These are phyloP conservation scores for Xylaria polymorpha DNA, from an alignment of 2,329 filamentous ascomycete species.

Conservation along the genomic window DNA sequence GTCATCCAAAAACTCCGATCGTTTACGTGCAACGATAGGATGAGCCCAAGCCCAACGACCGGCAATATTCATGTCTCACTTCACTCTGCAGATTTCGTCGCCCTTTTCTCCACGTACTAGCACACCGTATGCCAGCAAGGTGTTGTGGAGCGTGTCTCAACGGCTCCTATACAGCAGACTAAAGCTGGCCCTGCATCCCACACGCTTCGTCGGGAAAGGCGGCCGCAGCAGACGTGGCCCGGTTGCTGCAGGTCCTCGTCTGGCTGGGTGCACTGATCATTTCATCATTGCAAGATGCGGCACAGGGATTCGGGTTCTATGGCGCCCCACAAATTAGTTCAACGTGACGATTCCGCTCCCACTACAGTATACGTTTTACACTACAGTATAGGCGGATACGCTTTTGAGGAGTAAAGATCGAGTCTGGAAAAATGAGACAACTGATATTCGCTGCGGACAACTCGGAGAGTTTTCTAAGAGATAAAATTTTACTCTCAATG, in stretches of 20 bases:
- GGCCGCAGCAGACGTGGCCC: slow-evolving; percentile 50
- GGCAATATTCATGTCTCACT: slow-evolving; percentile 46
- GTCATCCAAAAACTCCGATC: slow-evolving; percentile 48
- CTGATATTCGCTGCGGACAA: slow-evolving; percentile 4
- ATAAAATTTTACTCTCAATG: slow-evolving; percentile 19
- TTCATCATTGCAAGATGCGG: slow-evolving; percentile 39
- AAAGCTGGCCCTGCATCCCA: slow-evolving; percentile 47
- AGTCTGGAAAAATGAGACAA: slow-evolving; percentile 11
- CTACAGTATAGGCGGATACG: neutral
- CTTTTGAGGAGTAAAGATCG: neutral
- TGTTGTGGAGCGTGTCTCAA: slow-evolving; percentile 44
- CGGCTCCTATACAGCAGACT: slow-evolving; percentile 39
- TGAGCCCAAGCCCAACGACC: slow-evolving; percentile 46
- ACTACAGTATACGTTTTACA: slow-evolving; percentile 1
- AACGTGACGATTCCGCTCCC: slow-evolving; percentile 12
- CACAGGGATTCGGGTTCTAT: slow-evolving; percentile 31
- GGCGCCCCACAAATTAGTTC: slow-evolving; percentile 2
- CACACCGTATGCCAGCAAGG: slow-evolving; percentile 33
- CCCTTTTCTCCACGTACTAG: slow-evolving; percentile 28
- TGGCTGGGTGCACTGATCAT: slow-evolving; percentile 36
- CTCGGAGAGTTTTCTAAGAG: slow-evolving; percentile 6
- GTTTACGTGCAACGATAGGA: slow-evolving; percentile 48
- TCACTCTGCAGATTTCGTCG: slow-evolving; percentile 28
- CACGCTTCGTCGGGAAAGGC: slow-evolving; percentile 50
- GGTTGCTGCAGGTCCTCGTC: slow-evolving; percentile 49